These are phyloP conservation scores for Anisodus tanguticus DNA, from an alignment of 257 asterid genomes.

Conservation along the genomic window DNA sequence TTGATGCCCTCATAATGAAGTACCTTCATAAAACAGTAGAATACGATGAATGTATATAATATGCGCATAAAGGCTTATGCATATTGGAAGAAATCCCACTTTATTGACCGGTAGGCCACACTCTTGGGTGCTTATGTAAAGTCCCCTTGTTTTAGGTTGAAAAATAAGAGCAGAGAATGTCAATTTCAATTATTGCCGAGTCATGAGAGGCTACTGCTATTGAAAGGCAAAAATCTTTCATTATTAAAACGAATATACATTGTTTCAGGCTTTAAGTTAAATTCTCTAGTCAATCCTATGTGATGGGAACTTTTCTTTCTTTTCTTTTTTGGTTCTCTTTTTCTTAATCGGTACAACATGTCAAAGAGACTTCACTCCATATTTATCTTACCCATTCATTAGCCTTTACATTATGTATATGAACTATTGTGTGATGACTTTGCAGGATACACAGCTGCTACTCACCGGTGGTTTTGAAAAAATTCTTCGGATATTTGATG, in stretches of 20 bases:
- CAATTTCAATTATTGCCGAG: not conserved
- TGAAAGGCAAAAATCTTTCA: not conserved
- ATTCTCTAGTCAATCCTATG: not conserved
- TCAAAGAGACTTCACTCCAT: not conserved
- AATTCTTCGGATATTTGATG: constrained; percentile 76
- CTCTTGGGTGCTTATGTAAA: not conserved
- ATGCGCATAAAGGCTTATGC: not conserved
- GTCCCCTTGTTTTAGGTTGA: not conserved
- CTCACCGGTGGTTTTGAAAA: constrained; percentile 94
- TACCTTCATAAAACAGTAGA: not conserved
- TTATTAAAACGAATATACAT: not conserved
- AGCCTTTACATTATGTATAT: not conserved
- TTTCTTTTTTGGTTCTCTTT: not conserved
- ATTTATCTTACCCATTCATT: not conserved
- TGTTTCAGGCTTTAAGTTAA: not conserved
- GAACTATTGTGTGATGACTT: constrained; percentile 31
- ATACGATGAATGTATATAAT: not conserved
- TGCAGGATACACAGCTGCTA: constrained; percentile 72
- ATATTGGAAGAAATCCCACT: not conserved
- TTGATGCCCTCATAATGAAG: not conserved
- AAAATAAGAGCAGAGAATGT: not conserved
- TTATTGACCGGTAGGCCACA: not conserved
- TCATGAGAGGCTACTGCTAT: constrained; percentile 9
- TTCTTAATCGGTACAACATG: not conserved
- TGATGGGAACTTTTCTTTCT: not conserved